A percentile compares a stretch with the other conserved stretches of the same genome.
Evolutionary conservation across 2,329 filamentous ascomycete genomes (phyloP).

Genomic region (Iodosphaeria phyllophila): DNA sequence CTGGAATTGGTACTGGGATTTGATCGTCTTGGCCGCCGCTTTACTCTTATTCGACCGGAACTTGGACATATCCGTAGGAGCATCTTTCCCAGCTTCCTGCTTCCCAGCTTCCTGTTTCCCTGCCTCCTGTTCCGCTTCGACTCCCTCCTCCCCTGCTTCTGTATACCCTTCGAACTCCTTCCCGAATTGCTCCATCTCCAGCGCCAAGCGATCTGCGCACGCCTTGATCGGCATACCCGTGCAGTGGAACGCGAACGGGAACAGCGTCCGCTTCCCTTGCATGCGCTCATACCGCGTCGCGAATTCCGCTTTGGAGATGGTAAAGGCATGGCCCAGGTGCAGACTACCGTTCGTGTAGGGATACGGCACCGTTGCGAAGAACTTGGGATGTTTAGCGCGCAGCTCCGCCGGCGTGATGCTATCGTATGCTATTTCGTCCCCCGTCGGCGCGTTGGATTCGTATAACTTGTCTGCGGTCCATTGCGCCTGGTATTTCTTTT

Average conservation of each 20-base stretch:
- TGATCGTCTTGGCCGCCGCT: slow-evolving; percentile 71
- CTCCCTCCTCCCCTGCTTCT: slow-evolving; percentile 33
- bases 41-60: slow-evolving; percentile 90
- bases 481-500: slow-evolving; percentile 83
- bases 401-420: slow-evolving; percentile 57
- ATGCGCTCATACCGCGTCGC: slow-evolving; percentile 71
- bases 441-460: slow-evolving; percentile 68
- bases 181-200: slow-evolving; percentile 80
- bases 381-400: slow-evolving; percentile 71
- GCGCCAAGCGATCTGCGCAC: slow-evolving; percentile 82
- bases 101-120: slow-evolving; percentile 50
- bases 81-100: slow-evolving; percentile 41
- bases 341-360: slow-evolving; percentile 55
- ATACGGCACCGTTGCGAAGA: slow-evolving; percentile 48
- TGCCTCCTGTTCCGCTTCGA: slow-evolving; percentile 28
- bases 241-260: slow-evolving; percentile 87
- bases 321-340: slow-evolving; percentile 86
- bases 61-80: slow-evolving; percentile 73
- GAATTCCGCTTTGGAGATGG: slow-evolving; percentile 85
- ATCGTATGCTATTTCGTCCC: slow-evolving; percentile 56
- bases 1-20: slow-evolving; percentile 90
- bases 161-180: slow-evolving; percentile 65
- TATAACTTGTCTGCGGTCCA: slow-evolving; percentile 68
- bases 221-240: slow-evolving; percentile 98
- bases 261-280: slow-evolving; percentile 73